Evolutionary conservation across 768 basidiomycete genomes (phyloP), one percentile per base, ranked within the genome.

Genomic region (Pholiota molesta): DNA sequence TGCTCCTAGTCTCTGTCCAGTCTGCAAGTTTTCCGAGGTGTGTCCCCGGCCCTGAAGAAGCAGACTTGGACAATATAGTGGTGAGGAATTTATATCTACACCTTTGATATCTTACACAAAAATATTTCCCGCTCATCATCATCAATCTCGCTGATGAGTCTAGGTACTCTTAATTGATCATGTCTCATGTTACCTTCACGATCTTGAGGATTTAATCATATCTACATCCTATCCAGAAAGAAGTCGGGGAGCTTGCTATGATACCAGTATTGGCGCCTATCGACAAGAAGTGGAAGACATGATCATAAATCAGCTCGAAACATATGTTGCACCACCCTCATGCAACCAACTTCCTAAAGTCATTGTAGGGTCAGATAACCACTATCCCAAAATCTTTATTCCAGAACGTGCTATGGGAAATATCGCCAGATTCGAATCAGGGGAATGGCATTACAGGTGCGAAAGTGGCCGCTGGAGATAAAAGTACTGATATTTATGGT

Each of bases 401-500:
- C 57, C 57, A 17, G 37, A n/a, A 7, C 57, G 57, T 9, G 57
- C 33, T 26, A 16, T 49, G 13, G 57, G 45, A 23, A 21, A 31
- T 28, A n/a, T n/a, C 11, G 57, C 35, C 10, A 31, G 21, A n/a
- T 26, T 58, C 16, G 57, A 58, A 26, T 7, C 57, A 5, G 57
- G 57, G 6, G 57, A 58, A 58, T 58, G 57, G 57, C 42, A 58
- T 17, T 58, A 49, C 21, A 9, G 13, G 21, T 31, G 28, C 11
- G 55, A 19, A 29, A 29, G 1, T 28, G 23, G 39, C 26, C 26
- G 14, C 14, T 31, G 26, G 6, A 44, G 13, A 19, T 16, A 47
- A 39, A 11, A 28, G 10, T 42, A n/a, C 31, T 31, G 37, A 28
- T 29, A 53, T 5, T 28, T 11, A 53, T 31, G 14, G 16, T 55